Conservation (phyloP, 23 red algal species). For the Gracilaria caudata region DNA sequence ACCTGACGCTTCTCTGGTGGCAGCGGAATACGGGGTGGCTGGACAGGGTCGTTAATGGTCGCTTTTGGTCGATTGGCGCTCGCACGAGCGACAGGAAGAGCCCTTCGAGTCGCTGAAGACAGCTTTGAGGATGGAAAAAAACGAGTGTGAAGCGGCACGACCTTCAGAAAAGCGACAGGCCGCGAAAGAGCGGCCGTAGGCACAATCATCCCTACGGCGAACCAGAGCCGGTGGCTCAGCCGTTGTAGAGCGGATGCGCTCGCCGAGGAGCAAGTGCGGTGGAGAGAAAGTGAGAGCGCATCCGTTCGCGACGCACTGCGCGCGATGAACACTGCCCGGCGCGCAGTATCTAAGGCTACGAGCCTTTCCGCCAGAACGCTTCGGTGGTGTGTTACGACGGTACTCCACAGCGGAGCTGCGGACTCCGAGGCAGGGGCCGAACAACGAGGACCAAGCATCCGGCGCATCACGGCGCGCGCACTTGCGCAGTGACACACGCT, state of each 20-base stretch:
- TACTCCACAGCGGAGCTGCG: neutral
- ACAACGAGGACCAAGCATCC: constrained; percentile 15
- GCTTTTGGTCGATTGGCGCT: constrained; percentile 2
- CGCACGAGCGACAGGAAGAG: neutral
- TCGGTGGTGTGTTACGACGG: too few species aligned
- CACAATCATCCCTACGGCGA: neutral
- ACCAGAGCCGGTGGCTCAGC: neutral
- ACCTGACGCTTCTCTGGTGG: neutral
- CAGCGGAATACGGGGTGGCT: neutral
- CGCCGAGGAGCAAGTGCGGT: neutral
- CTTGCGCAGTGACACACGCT: neutral
- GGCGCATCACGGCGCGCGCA: constrained; percentile 24
- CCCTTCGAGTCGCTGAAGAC: neutral
- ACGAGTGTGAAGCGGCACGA: neutral
- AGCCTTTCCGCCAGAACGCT: too few species aligned
- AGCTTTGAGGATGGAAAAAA: neutral
- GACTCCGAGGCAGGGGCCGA: neutral
- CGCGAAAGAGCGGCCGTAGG: neutral
- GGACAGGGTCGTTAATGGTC: neutral
- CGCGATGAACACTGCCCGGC: neutral
- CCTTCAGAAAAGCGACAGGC: neutral
- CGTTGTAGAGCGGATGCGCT: constrained; percentile 3
- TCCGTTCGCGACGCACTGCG: neutral
- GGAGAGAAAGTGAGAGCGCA: neutral
- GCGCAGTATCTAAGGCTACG: too few species aligned